A percentile compares a stretch with the other conserved stretches of the same genome.
Conservation (phyloP, 441 rosid species). For the Mallotus japonicus region DNA sequence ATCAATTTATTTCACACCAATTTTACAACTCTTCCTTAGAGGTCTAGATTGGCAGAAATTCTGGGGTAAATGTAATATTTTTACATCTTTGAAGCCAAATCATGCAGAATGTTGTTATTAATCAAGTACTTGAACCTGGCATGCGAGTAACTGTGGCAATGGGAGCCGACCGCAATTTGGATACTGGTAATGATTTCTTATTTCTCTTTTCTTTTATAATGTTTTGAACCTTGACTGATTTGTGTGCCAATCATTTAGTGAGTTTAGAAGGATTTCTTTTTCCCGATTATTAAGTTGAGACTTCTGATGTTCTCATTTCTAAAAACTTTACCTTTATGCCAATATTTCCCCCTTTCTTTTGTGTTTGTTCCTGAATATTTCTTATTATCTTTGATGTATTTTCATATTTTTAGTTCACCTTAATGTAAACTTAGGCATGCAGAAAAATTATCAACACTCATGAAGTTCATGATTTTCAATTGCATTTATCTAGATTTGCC, state of each 20-base stretch:
- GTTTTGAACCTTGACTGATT: conserved; percentile 10
- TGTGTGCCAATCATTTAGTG: not conserved
- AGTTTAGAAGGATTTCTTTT: not conserved
- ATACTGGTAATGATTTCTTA: conserved; percentile 43
- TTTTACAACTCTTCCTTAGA: conserved; percentile 2
- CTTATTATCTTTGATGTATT: not conserved
- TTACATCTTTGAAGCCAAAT: conserved; percentile 26
- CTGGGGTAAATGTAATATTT: conserved; percentile 12
- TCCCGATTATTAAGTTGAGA: not conserved
- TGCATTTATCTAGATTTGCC: conserved; percentile 55
- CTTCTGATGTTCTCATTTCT: not conserved
- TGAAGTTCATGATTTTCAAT: conserved; percentile 19
- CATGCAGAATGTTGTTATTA: conserved; percentile 68
- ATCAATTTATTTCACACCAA: not conserved
- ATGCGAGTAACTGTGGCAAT: conserved; percentile 86
- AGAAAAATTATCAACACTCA: not conserved
- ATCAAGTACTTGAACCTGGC: conserved; percentile 74
- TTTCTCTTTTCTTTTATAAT: not conserved
- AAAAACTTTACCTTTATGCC: not conserved
- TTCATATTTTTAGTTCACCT: not conserved
- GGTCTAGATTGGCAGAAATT: conserved; percentile 2
- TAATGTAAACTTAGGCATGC: conserved; percentile 4
- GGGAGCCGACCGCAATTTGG: conserved; percentile 70
- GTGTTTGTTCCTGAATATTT: not conserved
- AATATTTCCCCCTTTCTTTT: not conserved